Evolutionary conservation across 2,329 filamentous ascomycete species (phyloP), one percentile per base, ranked within the genome.

Genomic region (Ceratocystis smalleyi): DNA sequence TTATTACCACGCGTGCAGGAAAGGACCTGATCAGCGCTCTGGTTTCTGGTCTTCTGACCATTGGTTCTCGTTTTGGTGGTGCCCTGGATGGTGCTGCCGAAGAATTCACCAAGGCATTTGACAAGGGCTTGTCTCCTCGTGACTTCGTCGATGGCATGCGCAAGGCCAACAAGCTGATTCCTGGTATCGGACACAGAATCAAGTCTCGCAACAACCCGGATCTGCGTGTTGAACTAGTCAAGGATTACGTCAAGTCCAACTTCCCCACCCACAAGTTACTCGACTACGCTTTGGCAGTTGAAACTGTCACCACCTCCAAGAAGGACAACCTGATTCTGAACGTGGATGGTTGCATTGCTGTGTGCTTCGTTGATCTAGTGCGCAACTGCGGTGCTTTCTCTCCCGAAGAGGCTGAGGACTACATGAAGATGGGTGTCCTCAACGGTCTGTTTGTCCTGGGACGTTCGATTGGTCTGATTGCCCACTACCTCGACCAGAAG

Each of bases 271-370:
- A 89, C 83, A 97, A 97, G 84, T 86, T 97, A 74, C 90, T 99
- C 75, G 94, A 99, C 81, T 99, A 96, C 77, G 94, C 94, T 70
- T 85, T 99, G 73, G 94, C 94, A 59, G 94, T 99, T 70, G 94
- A 99, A 84, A 89, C 88, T 10, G 94, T 99, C 69, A 99, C 94
- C 64, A 99, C 94, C 61, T 96, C 91, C 69, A 99, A 99, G 89
- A 99, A 99, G 84, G 94, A 99, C 81, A 99, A 97, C 83, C 85
- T 99, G 71, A 99, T 99, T 72, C 86, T 99, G 73, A 99, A 99
- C 82, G 94, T 99, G 67, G 94, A 97, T 74, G 94, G 94, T 72
- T 96, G 90, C 76, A 88, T 99, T 73, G 94, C 94, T 70, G 94
- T 99, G 75, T 96, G 91, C 87, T 99, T 99, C 74, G 91, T 99